Percentiles rank a stretch among this genome's conserved stretches.
phyloP scores from a whole-genome alignment of 2,329 filamentous ascomycete genomes.

The Alternaria angustiovoidea region DNA sequence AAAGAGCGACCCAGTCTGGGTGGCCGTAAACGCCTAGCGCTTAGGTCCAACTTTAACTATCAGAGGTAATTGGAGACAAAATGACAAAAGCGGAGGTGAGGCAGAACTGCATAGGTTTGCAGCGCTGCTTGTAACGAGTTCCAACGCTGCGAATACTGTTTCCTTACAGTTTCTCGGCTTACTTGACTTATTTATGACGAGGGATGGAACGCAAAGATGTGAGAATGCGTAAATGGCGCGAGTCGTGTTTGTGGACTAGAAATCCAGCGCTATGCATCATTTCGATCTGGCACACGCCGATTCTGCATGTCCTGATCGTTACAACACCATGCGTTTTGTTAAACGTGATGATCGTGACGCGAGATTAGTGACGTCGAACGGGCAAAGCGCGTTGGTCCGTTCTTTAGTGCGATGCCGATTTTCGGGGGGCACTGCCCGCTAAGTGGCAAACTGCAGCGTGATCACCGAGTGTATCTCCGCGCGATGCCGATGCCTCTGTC shows the following conservation, averaged over 20 bases:
- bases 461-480: conserved; percentile 6
- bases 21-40: neutral
- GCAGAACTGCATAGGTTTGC: neutral
- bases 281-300: neutral
- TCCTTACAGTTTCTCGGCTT: neutral
- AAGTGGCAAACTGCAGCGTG: conserved; percentile 12
- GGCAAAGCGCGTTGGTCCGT: neutral
- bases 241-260: neutral
- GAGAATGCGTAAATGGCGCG: neutral
- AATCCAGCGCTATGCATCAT: neutral
- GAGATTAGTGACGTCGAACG: conserved; percentile 3
- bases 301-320: neutral
- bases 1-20: neutral
- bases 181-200: neutral
- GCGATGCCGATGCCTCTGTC: neutral
- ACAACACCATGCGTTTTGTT: neutral
- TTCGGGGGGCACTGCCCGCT: conserved; percentile 6
- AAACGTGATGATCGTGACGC: neutral
- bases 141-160: neutral
- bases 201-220: too few relatives aligned
- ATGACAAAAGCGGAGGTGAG: neutral
- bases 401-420: conserved; percentile 8
- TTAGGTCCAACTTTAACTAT: neutral
- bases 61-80: neutral
- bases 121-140: neutral